These are phyloP conservation scores for Diplotaxis tenuifolia DNA, from an alignment of 345 rosid species.

Conservation along the genomic window DNA sequence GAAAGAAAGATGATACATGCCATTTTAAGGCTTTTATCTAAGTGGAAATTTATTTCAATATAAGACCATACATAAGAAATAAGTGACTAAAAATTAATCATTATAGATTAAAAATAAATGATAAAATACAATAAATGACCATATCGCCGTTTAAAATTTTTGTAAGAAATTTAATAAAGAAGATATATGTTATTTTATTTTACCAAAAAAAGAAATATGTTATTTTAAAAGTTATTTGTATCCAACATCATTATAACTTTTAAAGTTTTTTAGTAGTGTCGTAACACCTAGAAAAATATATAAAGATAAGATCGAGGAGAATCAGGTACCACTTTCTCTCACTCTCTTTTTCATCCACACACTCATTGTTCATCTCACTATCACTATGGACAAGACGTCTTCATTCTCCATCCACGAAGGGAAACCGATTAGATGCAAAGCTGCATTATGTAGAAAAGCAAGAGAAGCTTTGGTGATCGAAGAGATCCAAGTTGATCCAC, in stretches of 20 bases:
- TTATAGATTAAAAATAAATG: neutral
- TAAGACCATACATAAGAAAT: neutral
- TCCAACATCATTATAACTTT: neutral
- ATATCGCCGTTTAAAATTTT: neutral
- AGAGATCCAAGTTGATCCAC: conserved; percentile 69
- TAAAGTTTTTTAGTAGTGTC: neutral
- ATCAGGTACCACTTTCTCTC: neutral
- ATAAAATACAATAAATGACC: neutral
- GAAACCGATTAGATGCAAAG: conserved; percentile 61
- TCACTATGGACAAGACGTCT: neutral
- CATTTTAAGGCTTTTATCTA: neutral
- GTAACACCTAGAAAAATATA: neutral
- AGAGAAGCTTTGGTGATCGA: conserved; percentile 54
- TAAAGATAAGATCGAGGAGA: neutral
- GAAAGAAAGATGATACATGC: neutral
- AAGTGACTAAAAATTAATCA: neutral
- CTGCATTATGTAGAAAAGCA: conserved; percentile 54
- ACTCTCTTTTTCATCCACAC: conserved; percentile 1
- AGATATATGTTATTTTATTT: too few species aligned
- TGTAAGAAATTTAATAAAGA: too few species aligned
- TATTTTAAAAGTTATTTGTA: neutral
- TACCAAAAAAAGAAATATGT: neutral
- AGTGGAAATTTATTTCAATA: neutral
- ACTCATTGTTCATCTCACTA: neutral
- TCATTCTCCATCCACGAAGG: conserved; percentile 33